A percentile compares a stretch with the other conserved stretches of the same genome.
Evolutionary conservation across 31 red algal genomes (phyloP).

Genomic region (Porphyra umbilicalis): DNA sequence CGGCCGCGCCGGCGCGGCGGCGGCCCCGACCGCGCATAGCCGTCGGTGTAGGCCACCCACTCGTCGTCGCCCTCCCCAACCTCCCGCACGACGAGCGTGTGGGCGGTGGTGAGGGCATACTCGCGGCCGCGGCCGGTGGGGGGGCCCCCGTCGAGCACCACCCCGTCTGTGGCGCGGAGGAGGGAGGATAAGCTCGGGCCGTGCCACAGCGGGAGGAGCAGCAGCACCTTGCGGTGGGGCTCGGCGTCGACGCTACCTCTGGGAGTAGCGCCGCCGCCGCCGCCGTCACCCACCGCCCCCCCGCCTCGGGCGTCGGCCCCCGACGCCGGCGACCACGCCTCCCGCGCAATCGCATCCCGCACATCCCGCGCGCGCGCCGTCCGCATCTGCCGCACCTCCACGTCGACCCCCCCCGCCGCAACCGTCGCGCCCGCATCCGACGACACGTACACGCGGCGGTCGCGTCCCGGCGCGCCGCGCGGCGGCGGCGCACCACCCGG

Average conservation of each 20-base stretch:
- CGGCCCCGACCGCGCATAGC: background rate
- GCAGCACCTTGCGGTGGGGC: background rate
- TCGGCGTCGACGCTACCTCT: too few relatives aligned
- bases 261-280: too few relatives aligned
- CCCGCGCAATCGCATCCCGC: background rate
- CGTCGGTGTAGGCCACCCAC: background rate
- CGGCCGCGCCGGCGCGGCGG: too few relatives aligned
- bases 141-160: background rate
- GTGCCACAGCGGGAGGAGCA: background rate
- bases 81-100: background rate
- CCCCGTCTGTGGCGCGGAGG: background rate
- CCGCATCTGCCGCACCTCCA: background rate
- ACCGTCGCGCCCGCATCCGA: background rate
- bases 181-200: background rate
- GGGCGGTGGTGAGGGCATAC: background rate
- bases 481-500: background rate
- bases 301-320: background rate
- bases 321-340: background rate
- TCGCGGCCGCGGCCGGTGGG: background rate
- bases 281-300: background rate
- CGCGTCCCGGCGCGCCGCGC: background rate
- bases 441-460: background rate
- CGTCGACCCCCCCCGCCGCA: background rate
- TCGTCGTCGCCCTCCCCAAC: background rate
- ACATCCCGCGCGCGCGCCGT: background rate